A percentile compares a stretch with the other conserved stretches of the same genome.
Conservation (phyloP, 495 filamentous ascomycete species). For the Podospora australis region DNA sequence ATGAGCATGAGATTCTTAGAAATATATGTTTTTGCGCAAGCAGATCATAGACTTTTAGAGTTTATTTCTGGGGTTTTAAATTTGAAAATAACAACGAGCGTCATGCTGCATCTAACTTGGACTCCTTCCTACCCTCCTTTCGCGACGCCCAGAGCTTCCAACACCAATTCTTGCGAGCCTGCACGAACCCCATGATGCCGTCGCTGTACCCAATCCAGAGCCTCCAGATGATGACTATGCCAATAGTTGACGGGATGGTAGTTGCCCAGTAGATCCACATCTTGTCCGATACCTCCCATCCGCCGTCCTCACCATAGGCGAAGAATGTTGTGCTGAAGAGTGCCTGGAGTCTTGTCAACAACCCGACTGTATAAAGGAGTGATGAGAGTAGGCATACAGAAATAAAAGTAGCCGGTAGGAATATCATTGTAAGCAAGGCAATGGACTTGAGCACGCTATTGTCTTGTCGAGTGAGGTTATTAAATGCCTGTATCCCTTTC, state of each 20-base stretch:
- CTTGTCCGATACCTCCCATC: conserved; percentile 13
- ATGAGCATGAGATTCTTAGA: too few relatives aligned
- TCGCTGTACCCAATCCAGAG: conserved; percentile 15
- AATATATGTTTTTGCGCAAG: too few relatives aligned
- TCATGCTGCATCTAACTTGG: neutral
- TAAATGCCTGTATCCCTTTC: conserved; percentile 11
- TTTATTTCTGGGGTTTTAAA: too few relatives aligned
- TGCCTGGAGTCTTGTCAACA: conserved; percentile 3
- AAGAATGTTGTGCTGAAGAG: conserved; percentile 25
- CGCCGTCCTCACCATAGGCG: conserved; percentile 10
- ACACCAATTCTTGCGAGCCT: neutral
- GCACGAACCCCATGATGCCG: conserved; percentile 1
- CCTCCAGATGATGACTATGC: conserved; percentile 13
- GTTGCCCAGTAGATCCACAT: conserved; percentile 19
- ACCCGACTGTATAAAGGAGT: neutral
- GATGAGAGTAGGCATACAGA: conserved; percentile 9
- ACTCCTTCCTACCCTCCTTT: neutral
- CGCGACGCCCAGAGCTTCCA: neutral
- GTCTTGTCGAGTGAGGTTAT: conserved; percentile 25
- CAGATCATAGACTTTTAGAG: too few relatives aligned
- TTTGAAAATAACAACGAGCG: neutral
- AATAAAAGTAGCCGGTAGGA: conserved; percentile 36
- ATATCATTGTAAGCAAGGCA: conserved; percentile 37
- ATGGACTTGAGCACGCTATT: conserved; percentile 40
- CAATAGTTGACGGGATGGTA: conserved; percentile 16